Evolutionary conservation across 108 stramenopile genomes (phyloP).

Genomic region (Cyclotella baltica): DNA sequence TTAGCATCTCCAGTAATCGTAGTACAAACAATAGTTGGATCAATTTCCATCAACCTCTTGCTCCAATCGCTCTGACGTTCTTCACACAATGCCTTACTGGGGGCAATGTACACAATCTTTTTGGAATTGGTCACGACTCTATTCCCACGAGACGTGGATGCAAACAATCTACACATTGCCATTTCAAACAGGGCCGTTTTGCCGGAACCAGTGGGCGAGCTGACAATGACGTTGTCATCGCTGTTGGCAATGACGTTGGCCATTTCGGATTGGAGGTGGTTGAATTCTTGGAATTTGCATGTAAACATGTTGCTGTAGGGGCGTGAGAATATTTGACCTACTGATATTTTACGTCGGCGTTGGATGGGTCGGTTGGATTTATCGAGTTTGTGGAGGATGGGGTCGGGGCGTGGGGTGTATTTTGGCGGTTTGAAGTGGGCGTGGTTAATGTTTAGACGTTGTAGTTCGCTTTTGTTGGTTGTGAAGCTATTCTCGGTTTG

Average conservation of each 20-base stretch:
- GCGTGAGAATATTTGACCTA: slow-evolving; percentile 59
- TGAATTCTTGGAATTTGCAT: slow-evolving; percentile 72
- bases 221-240: slow-evolving; percentile 93
- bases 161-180: slow-evolving; percentile 89
- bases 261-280: slow-evolving; percentile 84
- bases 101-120: slow-evolving; percentile 93
- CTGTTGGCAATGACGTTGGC: slow-evolving; percentile 16
- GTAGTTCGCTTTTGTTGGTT: slow-evolving; percentile 22
- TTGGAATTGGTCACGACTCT: slow-evolving; percentile 55
- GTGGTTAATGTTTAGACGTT: slow-evolving; percentile 36
- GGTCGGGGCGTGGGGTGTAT: slow-evolving; percentile 33
- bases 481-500: not conserved
- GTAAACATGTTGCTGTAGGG: slow-evolving; percentile 66
- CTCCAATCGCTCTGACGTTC: slow-evolving; percentile 91
- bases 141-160: slow-evolving; percentile 30
- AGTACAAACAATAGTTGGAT: slow-evolving; percentile 65
- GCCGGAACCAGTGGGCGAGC: slow-evolving; percentile 98
- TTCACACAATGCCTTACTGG: slow-evolving; percentile 96
- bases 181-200: slow-evolving; percentile 97
- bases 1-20: slow-evolving; percentile 91
- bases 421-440: slow-evolving; percentile 35
- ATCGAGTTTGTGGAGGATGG: slow-evolving; percentile 62
- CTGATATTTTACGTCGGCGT: slow-evolving; percentile 47
- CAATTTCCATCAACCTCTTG: slow-evolving; percentile 64
- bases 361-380: slow-evolving; percentile 59